Evolutionary conservation across 2,329 filamentous ascomycete genomes (phyloP), one percentile per base, ranked within the genome.

Genomic region (Ceratocystis colombiana): DNA sequence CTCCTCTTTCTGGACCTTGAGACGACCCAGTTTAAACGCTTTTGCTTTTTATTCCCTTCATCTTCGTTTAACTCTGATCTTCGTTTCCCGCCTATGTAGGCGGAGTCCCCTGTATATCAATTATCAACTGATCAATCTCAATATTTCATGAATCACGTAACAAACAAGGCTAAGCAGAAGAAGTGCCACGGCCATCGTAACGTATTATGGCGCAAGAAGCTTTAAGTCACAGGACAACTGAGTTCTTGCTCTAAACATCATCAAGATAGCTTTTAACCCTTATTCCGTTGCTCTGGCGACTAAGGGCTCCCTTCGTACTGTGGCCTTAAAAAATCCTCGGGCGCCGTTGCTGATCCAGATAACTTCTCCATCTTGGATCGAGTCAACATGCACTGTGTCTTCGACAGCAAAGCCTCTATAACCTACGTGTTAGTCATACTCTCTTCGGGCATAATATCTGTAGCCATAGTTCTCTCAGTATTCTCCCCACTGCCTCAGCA

Each of bases 261-360:
- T 41, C 8, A 41, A 41, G 3, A 41, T 4, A 41, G 8, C 37
- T 2, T 41, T 12, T 33, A 33, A 33, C 25, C 53, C 25, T 57
- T 57, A 57, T 12, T 3, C 37, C 10, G 37, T 41, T 6, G 10
- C 1, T 6, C 3, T 22, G n/a, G 4, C 22, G 22, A 22, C 25
- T 17, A 25, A 15, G 15, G 48, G 5, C 3, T 22, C 22, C 20
- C 15, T 57, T 30, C 37, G 55, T 37, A 82, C 69, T 50, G 70
- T 76, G 0, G 81, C 83, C 67, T 74, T 77, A 12, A 86, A 78
- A 70, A 96, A 96, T 0, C 93, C 93, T 69, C 88, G 82, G 1
- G 93, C 88, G 0, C 89, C 91, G 74, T 93, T 96, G 74, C 91
- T 96, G 64, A 96, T 77, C 88, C 90, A 96, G 69, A 92, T 88